phyloP scores from a whole-genome alignment of 768 basidiomycete species.

The Podaxis rugospora region DNA sequence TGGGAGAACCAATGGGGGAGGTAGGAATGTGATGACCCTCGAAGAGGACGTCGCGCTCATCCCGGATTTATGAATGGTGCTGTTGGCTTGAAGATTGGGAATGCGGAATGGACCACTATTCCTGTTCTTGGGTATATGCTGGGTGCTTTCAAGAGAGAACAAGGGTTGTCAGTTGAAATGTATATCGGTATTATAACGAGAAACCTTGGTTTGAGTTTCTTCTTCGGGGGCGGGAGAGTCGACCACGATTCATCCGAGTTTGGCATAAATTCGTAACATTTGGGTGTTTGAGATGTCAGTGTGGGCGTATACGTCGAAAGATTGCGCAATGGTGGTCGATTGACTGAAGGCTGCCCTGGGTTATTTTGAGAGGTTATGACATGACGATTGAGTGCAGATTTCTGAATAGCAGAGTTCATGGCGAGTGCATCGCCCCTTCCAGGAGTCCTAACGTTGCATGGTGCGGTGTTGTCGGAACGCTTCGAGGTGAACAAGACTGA shows the following conservation, averaged over 20 bases:
- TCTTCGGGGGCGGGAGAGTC: slow-evolving; percentile 6
- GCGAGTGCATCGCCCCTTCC: neutral
- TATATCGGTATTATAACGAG: neutral
- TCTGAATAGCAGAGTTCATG: neutral
- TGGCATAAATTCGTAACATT: neutral
- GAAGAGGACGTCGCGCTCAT: neutral
- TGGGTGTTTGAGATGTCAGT: neutral
- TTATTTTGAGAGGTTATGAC: neutral
- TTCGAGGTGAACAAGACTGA: neutral
- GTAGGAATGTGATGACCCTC: slow-evolving; percentile 6
- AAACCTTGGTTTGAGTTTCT: slow-evolving; percentile 11
- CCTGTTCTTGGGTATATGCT: neutral
- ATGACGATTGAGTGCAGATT: neutral
- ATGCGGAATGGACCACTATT: slow-evolving; percentile 3
- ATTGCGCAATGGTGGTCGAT: neutral
- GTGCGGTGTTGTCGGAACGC: neutral
- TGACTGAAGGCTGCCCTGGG: no score
- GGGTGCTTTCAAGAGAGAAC: neutral
- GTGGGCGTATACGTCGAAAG: neutral
- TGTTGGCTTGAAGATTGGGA: neutral
- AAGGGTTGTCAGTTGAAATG: neutral
- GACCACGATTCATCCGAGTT: slow-evolving; percentile 6
- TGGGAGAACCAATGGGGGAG: neutral
- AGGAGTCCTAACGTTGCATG: neutral
- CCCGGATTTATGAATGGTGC: neutral